A percentile compares a stretch with the other conserved stretches of the same genome.
Evolutionary conservation across 345 rosid genomes (phyloP).

Genomic region (Litchi chinensis): DNA sequence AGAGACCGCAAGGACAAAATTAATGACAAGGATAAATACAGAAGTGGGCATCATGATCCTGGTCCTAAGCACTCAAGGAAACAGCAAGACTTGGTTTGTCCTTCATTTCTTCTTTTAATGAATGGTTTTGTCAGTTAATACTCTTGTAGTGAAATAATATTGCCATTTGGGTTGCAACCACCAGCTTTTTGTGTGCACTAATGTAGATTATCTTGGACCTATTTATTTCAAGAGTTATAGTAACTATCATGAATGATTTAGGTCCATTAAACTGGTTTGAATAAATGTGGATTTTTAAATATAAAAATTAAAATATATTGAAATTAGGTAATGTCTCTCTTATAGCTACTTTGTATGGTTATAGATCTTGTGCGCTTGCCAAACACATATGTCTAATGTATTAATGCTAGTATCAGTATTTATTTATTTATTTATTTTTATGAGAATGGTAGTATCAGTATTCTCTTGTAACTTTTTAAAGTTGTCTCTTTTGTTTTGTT

Average conservation of each 20-base stretch:
- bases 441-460: not conserved
- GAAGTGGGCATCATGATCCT: constrained; percentile 65
- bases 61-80: constrained; percentile 65
- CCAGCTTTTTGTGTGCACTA: not conserved
- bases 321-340: too few species aligned
- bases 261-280: too few species aligned
- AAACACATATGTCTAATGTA: not conserved
- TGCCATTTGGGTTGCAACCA: not conserved
- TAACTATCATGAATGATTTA: too few species aligned
- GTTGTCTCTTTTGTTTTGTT: too few species aligned
- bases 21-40: constrained; percentile 43
- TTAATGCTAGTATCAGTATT: not conserved
- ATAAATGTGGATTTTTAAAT: too few species aligned
- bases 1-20: constrained; percentile 52
- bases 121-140: not conserved
- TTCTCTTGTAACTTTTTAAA: not conserved
- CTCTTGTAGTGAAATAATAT: not conserved
- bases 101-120: not conserved
- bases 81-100: constrained; percentile 70
- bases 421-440: too few species aligned
- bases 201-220: not conserved
- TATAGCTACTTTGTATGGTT: too few species aligned
- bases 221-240: too few species aligned
- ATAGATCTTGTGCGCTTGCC: too few species aligned
- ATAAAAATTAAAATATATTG: too few species aligned